Percentiles rank a stretch among this genome's conserved stretches.
Conservation (phyloP, 345 rosid genomes). For the Salix dunnii region DNA sequence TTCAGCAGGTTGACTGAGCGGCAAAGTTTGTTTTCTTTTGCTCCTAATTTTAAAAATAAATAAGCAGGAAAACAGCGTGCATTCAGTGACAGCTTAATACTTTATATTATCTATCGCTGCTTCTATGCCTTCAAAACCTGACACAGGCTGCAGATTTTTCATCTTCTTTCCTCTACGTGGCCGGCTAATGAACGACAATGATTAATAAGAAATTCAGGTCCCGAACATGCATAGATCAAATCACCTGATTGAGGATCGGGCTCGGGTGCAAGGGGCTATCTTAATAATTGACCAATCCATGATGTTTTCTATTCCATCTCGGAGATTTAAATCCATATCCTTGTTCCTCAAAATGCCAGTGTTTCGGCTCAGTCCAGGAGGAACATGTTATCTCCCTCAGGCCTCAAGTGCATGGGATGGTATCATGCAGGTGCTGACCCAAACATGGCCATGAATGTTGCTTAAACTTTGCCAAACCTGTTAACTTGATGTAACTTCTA, state of each 20-base stretch:
- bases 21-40: constrained; percentile 19
- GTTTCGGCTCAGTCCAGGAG: background rate
- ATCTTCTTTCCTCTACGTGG: background rate
- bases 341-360: background rate
- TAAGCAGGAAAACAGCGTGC: background rate
- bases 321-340: too few relatives aligned
- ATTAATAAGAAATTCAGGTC: background rate
- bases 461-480: too few relatives aligned
- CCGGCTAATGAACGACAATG: background rate
- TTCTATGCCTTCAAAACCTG: background rate
- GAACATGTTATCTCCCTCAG: background rate
- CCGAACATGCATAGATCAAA: background rate
- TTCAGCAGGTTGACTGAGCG: constrained; percentile 20
- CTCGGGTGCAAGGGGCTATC: too few relatives aligned
- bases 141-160: background rate
- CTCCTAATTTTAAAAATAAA: background rate
- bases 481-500: too few relatives aligned
- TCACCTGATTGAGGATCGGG: background rate
- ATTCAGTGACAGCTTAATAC: too few relatives aligned
- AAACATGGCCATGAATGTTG: too few relatives aligned
- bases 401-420: too few relatives aligned
- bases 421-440: too few relatives aligned
- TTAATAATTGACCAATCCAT: too few relatives aligned
- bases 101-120: background rate
- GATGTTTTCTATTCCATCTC: too few relatives aligned